A percentile compares a stretch with the other conserved stretches of the same genome.
phyloP scores from a whole-genome alignment of 768 basidiomycete genomes.

The Pulveroboletus ravenelii region DNA sequence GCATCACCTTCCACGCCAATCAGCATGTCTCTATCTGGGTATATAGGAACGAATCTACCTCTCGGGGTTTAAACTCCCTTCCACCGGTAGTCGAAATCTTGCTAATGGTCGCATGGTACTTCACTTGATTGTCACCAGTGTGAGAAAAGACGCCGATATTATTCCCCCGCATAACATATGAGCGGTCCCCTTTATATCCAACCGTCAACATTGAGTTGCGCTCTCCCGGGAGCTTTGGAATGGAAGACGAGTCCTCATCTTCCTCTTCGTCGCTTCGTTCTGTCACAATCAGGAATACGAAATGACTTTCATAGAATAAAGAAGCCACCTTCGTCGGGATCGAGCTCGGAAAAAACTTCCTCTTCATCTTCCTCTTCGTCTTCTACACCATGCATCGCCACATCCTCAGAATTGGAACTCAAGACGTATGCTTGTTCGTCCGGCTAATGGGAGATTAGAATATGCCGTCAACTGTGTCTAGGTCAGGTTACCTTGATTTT shows the following conservation, averaged over 20 bases:
- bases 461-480: neutral
- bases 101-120: slow-evolving; percentile 84
- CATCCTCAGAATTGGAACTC: slow-evolving; percentile 71
- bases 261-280: slow-evolving; percentile 41
- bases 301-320: neutral
- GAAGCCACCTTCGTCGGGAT: slow-evolving; percentile 53
- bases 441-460: slow-evolving; percentile 35
- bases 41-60: slow-evolving; percentile 46
- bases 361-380: slow-evolving; percentile 79
- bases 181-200: slow-evolving; percentile 92
- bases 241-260: slow-evolving; percentile 34
- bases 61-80: slow-evolving; percentile 77
- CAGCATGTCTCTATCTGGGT: neutral
- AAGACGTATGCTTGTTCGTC: slow-evolving; percentile 88
- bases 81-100: slow-evolving; percentile 77
- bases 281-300: slow-evolving; percentile 31
- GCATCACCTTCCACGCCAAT: slow-evolving; percentile 66
- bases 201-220: slow-evolving; percentile 87
- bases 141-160: slow-evolving; percentile 90
- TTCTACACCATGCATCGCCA: slow-evolving; percentile 79
- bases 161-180: slow-evolving; percentile 88
- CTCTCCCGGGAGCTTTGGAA: slow-evolving; percentile 47
- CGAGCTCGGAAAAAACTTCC: slow-evolving; percentile 65
- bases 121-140: slow-evolving; percentile 62
- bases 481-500: slow-evolving; percentile 65